These are phyloP conservation scores for Saccharomyces pastorianus DNA, from an alignment of 1,139 yeast genomes.

Conservation along the genomic window DNA sequence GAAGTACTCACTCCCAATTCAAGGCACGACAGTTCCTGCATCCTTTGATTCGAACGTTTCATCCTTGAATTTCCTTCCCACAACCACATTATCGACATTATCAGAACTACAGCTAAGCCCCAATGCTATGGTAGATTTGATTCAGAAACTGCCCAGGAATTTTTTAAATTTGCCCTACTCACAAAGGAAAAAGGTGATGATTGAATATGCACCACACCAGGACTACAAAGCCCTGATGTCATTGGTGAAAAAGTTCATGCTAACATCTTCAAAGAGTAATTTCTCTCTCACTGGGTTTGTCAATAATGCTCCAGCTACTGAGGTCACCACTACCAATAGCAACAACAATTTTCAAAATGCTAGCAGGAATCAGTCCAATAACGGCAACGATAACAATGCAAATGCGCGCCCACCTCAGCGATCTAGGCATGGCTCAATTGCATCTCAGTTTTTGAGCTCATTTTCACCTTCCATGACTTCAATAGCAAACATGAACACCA, in stretches of 20 bases:
- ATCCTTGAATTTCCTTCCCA: constrained; percentile 13
- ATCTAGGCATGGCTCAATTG: constrained; percentile 34
- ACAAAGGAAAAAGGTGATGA: constrained; percentile 52
- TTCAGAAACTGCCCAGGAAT: constrained; percentile 46
- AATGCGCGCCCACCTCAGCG: constrained; percentile 2
- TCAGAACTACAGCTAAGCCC: constrained; percentile 15
- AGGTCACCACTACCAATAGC: not conserved
- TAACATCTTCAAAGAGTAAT: constrained; percentile 23
- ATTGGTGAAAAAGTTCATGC: constrained; percentile 27
- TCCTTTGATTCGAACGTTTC: constrained; percentile 16
- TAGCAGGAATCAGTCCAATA: not conserved
- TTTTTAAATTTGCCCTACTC: constrained; percentile 64
- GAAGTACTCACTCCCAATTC: constrained; percentile 3
- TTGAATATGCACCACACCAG: constrained; percentile 48
- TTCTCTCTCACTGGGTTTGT: constrained; percentile 10
- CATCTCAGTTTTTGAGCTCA: constrained; percentile 35
- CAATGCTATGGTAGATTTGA: constrained; percentile 21
- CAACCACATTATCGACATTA: constrained; percentile 10
- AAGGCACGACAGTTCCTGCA: constrained; percentile 11
- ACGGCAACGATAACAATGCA: not conserved
- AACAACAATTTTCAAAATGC: not conserved
- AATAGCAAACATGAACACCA: constrained; percentile 9
- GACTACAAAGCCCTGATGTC: constrained; percentile 35
- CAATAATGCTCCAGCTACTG: constrained; percentile 3
- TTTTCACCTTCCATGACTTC: constrained; percentile 31